Evolutionary conservation across 2,329 filamentous ascomycete species (phyloP).

Genomic region (Pseudogymnoascus sp.): DNA sequence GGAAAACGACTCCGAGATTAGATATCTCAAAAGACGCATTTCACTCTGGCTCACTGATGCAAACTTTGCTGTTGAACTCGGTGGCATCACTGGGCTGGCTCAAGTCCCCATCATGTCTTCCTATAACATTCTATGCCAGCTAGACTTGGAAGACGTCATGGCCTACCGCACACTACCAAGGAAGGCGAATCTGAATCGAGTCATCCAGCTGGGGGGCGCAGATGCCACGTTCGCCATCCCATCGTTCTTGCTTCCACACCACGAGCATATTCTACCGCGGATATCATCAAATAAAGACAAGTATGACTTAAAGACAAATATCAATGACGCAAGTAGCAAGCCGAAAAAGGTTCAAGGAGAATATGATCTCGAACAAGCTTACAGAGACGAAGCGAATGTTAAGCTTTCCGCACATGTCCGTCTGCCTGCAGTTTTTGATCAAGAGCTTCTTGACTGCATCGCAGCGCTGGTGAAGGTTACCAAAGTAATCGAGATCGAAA

Average conservation of each 20-base stretch:
- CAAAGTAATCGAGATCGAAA: constrained; percentile 47
- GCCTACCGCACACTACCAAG: constrained; percentile 39
- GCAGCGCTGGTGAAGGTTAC: constrained; percentile 47
- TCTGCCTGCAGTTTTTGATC: constrained; percentile 41
- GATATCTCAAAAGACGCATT: constrained; percentile 37
- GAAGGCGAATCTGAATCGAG: constrained; percentile 36
- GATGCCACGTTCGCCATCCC: constrained; percentile 41
- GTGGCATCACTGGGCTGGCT: constrained; percentile 35
- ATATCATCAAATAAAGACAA: constrained; percentile 29
- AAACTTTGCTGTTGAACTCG: constrained; percentile 42
- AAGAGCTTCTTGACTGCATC: constrained; percentile 44
- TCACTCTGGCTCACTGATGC: constrained; percentile 42
- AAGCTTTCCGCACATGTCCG: constrained; percentile 38
- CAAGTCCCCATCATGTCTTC: constrained; percentile 39
- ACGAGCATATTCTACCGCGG: constrained; percentile 42
- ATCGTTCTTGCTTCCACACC: constrained; percentile 42
- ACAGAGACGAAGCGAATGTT: constrained; percentile 40
- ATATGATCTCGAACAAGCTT: constrained; percentile 31
- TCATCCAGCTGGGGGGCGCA: constrained; percentile 41
- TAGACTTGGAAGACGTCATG: constrained; percentile 39
- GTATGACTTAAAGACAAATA: constrained; percentile 28
- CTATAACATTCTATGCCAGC: constrained; percentile 38
- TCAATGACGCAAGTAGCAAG: constrained; percentile 34
- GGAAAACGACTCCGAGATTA: constrained; percentile 34
- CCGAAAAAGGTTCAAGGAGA: constrained; percentile 34